Conservation (phyloP, 2,329 filamentous ascomycete species). For the Penicillium decumbens region DNA sequence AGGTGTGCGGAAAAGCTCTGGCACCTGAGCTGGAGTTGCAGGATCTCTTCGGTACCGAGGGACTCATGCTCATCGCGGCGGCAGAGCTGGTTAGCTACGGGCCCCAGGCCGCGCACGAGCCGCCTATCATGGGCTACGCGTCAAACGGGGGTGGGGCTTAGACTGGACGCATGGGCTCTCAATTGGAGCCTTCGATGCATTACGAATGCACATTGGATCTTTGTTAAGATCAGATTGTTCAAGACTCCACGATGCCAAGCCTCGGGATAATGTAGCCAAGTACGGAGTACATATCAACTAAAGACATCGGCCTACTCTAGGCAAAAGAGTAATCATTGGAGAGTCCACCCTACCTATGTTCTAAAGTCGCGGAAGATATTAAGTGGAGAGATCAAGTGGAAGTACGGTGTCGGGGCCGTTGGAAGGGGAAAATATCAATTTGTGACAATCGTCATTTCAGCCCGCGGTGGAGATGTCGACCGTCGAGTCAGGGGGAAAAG, state of each 20-base stretch:
- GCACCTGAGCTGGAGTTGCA: slow-evolving; percentile 28
- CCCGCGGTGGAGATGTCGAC: background rate
- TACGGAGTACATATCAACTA: background rate
- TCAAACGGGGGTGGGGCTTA: background rate
- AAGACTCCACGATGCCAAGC: background rate
- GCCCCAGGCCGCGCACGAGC: slow-evolving; percentile 38
- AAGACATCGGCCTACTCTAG: background rate
- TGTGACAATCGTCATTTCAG: slow-evolving; percentile 5
- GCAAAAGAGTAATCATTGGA: background rate
- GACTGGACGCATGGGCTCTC: background rate
- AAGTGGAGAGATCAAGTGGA: background rate
- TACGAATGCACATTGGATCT: background rate
- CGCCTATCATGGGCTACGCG: slow-evolving; percentile 42
- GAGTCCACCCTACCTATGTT: background rate
- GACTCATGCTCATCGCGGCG: slow-evolving; percentile 39
- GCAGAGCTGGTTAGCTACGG: slow-evolving; percentile 32
- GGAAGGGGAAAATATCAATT: background rate
- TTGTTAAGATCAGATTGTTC: background rate
- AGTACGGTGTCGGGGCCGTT: background rate
- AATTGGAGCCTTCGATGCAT: background rate
- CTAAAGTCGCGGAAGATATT: background rate
- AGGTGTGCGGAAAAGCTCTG: slow-evolving; percentile 38
- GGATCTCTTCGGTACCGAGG: slow-evolving; percentile 47
- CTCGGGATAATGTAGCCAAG: too few species aligned
- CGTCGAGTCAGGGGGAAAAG: background rate